Percentiles rank a stretch among this genome's conserved stretches.
These are phyloP conservation scores for Mycosarcoma mackinlayi DNA, from an alignment of 1,284 basidiomycete genomes.

Conservation along the genomic window DNA sequence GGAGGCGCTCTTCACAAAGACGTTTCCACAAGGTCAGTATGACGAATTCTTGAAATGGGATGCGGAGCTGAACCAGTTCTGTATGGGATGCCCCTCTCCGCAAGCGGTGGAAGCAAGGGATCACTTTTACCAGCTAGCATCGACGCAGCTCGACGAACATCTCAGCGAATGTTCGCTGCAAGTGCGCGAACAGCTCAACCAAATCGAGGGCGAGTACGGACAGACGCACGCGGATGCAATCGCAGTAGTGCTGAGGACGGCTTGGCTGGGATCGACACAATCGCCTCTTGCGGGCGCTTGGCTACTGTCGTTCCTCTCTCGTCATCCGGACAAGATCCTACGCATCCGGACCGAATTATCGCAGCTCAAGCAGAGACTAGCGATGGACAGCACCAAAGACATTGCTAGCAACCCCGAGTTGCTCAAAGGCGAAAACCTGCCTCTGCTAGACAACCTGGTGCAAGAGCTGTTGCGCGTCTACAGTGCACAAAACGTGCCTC, in stretches of 20 bases:
- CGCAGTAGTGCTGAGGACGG: constrained; percentile 7
- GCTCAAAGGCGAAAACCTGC: constrained; percentile 13
- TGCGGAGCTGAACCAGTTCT: constrained; percentile 10
- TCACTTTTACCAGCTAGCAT: not conserved
- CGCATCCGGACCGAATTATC: not conserved
- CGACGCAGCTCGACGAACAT: constrained; percentile 9
- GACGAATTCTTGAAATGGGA: constrained; percentile 16
- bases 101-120: constrained; percentile 4
- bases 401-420: constrained; percentile 6
- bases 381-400: not conserved
- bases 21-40: constrained; percentile 12
- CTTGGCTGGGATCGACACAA: constrained; percentile 23
- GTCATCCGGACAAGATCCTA: not conserved
- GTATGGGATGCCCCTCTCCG: not conserved
- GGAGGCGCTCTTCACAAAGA: constrained; percentile 18
- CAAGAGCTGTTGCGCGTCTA: constrained; percentile 20
- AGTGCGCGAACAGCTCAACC: constrained; percentile 7
- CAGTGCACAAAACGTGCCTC: constrained; percentile 12
- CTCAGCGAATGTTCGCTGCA: constrained; percentile 21
- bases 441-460: constrained; percentile 15
- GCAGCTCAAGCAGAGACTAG: not conserved
- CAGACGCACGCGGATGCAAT: constrained; percentile 11
- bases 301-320: constrained; percentile 18
- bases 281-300: constrained; percentile 16
- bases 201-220: constrained; percentile 2